Conservation (phyloP, 306 rosid species). For the Ammopiptanthus mongolicus region DNA sequence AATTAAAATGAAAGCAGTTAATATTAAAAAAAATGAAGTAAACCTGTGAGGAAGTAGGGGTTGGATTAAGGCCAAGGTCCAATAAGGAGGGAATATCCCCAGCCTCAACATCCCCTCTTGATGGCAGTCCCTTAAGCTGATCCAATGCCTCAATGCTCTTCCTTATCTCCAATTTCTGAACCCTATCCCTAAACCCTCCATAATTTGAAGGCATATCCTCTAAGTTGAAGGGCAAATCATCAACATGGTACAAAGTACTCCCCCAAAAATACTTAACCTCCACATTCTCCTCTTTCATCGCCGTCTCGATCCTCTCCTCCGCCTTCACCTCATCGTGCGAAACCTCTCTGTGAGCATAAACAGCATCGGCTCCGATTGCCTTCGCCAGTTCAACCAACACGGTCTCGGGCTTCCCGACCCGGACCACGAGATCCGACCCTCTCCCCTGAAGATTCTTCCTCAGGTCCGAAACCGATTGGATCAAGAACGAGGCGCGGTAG, state of each 20-base stretch:
- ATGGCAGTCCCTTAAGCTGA: constrained; percentile 79
- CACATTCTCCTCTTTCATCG: constrained; percentile 79
- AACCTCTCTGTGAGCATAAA: constrained; percentile 75
- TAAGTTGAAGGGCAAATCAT: constrained; percentile 78
- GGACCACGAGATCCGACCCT: constrained; percentile 85
- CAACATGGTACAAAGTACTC: constrained; percentile 76
- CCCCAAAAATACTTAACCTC: constrained; percentile 96
- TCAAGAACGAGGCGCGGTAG: constrained; percentile 62
- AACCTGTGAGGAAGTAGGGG: constrained; percentile 59
- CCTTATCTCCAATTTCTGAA: constrained; percentile 71
- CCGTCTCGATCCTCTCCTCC: constrained; percentile 70
- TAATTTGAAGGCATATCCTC: constrained; percentile 88
- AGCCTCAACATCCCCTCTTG: constrained; percentile 78
- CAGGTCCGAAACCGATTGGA: constrained; percentile 74
- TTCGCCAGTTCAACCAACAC: constrained; percentile 76
- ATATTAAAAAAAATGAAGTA: too few relatives aligned
- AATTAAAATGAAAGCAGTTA: not conserved
- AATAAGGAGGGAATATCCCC: constrained; percentile 82
- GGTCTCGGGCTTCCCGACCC: constrained; percentile 81
- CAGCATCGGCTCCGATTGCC: constrained; percentile 78
- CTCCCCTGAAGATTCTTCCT: constrained; percentile 64
- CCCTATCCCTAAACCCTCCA: constrained; percentile 77
- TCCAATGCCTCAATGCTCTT: constrained; percentile 85
- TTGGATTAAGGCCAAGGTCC: constrained; percentile 81
- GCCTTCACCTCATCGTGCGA: constrained; percentile 76